Base-by-base conservation (phyloP, 805 yeast species). In the Scheffersomyces lignosus region DNA sequence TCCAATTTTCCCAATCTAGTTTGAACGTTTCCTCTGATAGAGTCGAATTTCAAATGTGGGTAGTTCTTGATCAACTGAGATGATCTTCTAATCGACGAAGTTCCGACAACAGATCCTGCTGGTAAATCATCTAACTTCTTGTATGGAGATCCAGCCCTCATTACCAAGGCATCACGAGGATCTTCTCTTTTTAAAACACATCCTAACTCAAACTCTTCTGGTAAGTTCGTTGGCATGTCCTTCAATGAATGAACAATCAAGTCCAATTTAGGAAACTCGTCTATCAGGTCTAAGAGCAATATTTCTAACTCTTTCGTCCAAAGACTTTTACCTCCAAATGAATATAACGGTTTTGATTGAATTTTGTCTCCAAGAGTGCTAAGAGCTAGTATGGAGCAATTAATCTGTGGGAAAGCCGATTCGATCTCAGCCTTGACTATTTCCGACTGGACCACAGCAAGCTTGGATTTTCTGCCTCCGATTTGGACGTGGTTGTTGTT, bases 281-380 rank as follows among this genome's bases (percentile, higher is more conserved):
- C 90, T 17, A 80, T 72, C 31, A 75, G 70, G 44, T 75, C 75
- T 46, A 84, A 73, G 27, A 91, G 66, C 33, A 89, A 66, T 16
- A 81, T 81, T 63, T 93, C 99, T 39, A 93, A 71, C 62, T 93
- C 99, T 56, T 87, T 86, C 3, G 99, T 93, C 99, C 99, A 93
- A 16, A 93, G 62, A 0, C 96, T 80, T 60, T 93, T 93, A 17
- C 99, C 99, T 29, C 97, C 98, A 64, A 93, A 93, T 3, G 96
- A 78, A 61, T 91, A 93, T 33, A 93, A 70, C 5, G 99, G 96
- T 56, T 80, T 82, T 54, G 74, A 77, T 56, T 81, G 93, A 20
- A 85, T 82, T 55, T 87, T 84, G 66, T 93, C 99, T 17, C 98
- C 99, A 24, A 93, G 70, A 1, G 99, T 91, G 36, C 83, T 75